These are phyloP conservation scores for Lactarius akahatsu DNA, from an alignment of 768 basidiomycete species.

Conservation along the genomic window DNA sequence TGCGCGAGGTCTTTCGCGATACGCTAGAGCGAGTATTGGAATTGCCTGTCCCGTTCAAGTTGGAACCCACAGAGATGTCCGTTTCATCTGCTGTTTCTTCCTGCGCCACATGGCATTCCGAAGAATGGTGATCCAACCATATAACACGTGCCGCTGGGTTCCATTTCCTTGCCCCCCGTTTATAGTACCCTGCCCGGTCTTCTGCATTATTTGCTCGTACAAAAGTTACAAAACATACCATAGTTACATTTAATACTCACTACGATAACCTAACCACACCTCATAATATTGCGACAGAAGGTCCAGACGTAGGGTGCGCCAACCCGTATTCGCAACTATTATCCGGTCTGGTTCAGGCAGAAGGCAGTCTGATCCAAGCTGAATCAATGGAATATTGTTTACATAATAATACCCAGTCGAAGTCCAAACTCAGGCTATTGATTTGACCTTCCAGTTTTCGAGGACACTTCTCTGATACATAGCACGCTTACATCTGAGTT, in stretches of 20 bases:
- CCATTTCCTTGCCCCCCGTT: neutral
- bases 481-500: too few species aligned
- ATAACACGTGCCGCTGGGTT: neutral
- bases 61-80: neutral
- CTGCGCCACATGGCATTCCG: neutral
- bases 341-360: neutral
- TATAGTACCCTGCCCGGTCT: neutral
- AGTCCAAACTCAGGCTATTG: too few species aligned
- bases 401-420: neutral
- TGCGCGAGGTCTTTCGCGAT: slow-evolving; percentile 2
- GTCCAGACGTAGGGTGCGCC: neutral
- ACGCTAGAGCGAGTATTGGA: neutral
- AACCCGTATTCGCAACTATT: neutral
- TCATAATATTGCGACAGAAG: neutral
- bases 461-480: neutral
- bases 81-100: neutral
- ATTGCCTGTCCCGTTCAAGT: neutral
- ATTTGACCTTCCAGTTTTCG: neutral
- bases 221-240: neutral
- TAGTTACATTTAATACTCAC: neutral
- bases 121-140: neutral
- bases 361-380: too few species aligned
- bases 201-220: neutral
- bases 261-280: neutral
- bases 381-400: neutral